phyloP scores from a whole-genome alignment of 768 basidiomycete genomes.

The Mycena alexandri region DNA sequence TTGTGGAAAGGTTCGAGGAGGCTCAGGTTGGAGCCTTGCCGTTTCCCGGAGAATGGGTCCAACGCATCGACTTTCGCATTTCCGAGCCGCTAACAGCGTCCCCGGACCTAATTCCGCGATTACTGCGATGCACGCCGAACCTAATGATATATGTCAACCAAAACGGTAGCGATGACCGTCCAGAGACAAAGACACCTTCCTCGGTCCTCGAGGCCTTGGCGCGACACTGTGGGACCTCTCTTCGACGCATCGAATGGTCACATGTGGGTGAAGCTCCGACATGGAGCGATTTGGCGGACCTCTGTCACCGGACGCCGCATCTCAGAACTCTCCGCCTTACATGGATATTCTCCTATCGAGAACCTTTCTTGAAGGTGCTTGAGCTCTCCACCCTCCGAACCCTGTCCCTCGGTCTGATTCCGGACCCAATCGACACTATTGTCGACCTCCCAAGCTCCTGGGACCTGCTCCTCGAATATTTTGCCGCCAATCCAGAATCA shows the following conservation, averaged over 20 bases:
- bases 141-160: constrained; percentile 58
- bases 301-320: constrained; percentile 50
- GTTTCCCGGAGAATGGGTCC: constrained; percentile 53
- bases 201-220: constrained; percentile 52
- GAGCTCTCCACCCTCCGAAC: constrained; percentile 55
- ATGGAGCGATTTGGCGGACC: constrained; percentile 52
- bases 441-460: constrained; percentile 45
- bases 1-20: constrained; percentile 52
- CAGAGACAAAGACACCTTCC: constrained; percentile 44
- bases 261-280: constrained; percentile 57
- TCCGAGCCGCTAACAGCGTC: constrained; percentile 43
- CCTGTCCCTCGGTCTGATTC: constrained; percentile 56
- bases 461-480: constrained; percentile 55
- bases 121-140: constrained; percentile 58
- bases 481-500: constrained; percentile 49
- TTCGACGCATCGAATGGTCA: constrained; percentile 60
- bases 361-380: constrained; percentile 38
- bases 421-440: constrained; percentile 37
- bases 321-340: constrained; percentile 57
- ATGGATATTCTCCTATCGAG: constrained; percentile 52
- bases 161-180: constrained; percentile 43
- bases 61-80: constrained; percentile 57
- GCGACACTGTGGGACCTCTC: constrained; percentile 46
- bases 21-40: constrained; percentile 39
- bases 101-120: constrained; percentile 47